phyloP scores from a whole-genome alignment of 2,329 filamentous ascomycete species.

The Colletotrichum tamarilloi region DNA sequence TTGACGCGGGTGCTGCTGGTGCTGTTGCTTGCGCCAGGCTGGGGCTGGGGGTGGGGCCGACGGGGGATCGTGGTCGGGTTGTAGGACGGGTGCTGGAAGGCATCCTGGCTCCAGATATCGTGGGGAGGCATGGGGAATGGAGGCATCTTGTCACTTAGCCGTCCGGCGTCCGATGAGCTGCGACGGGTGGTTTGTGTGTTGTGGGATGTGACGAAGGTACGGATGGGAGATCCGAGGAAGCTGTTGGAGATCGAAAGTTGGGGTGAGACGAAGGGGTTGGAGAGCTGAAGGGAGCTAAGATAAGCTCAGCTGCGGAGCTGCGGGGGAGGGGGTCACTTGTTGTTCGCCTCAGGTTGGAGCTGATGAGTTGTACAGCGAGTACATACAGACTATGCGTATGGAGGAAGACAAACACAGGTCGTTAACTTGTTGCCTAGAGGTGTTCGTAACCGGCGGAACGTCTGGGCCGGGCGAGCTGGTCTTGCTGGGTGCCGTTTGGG shows the following conservation, averaged over 20 bases:
- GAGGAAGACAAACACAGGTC: not conserved
- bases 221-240: not conserved
- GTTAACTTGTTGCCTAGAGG: not conserved
- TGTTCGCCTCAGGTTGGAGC: not conserved
- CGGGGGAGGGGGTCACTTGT: not conserved
- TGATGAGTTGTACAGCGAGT: not conserved
- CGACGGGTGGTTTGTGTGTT: not conserved
- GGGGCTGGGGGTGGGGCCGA: not conserved
- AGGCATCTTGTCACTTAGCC: not conserved
- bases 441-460: not conserved
- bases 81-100: not conserved
- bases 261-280: not conserved
- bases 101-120: conserved; percentile 5
- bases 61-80: not conserved
- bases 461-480: not conserved
- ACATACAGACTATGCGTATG: not conserved
- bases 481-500: not conserved
- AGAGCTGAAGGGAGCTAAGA: not conserved
- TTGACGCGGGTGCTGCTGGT: not conserved
- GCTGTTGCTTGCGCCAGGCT: not conserved
- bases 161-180: not conserved
- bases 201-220: not conserved
- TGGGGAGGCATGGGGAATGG: not conserved
- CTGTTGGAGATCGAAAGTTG: not conserved
- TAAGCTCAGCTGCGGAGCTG: conserved; percentile 9